Base-by-base conservation (phyloP, 306 rosid species). In the Quercus engelmannii region DNA sequence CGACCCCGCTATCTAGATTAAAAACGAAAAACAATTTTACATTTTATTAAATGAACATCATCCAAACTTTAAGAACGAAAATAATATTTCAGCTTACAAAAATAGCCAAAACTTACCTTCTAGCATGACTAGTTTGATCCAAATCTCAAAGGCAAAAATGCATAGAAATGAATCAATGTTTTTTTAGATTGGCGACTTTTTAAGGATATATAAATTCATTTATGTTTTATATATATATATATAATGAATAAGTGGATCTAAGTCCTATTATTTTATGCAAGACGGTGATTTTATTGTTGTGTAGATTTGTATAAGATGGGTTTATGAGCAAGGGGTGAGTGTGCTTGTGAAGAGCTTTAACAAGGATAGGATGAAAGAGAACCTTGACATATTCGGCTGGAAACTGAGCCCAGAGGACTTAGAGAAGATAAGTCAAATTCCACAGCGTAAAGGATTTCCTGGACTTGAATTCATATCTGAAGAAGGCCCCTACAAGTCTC, bases 301-400 rank as follows among this genome's bases (percentile, higher is more conserved):
- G 55, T 41, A 80, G 86, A 52, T 82, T 41, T 78, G 79, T 67
- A 25, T 83, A 49, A 74, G 86, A 25, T 82, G 81, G 81, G 64
- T 55, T 12, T 70, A 70, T 55, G 78, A 82, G 71, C 85, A 82
- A 82, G 78, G 78, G 9, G 85, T 76, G 52, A 76, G 74, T 35
- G 28, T 82, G 38, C 52, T 82, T 17, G 77, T 51, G 43, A 81
- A 81, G 79, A 82, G 85, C 78, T 65, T 69, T 46, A 56, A 72
- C 31, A 64, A 83, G 69, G 79, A 78, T 6, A 74, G 82, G 55
- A 74, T 83, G 6, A 41, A 82, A 25, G 67, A 82, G 52, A 82
- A 74, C 7, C 12, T 73, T 6, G 82, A 46, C 28, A 74, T 82
- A 54, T 78, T 82, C 33, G 82, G 49, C 0, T 74, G 79, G 82